Conservation (phyloP, 2,329 filamentous ascomycete genomes). For the Fusarium buharicum region DNA sequence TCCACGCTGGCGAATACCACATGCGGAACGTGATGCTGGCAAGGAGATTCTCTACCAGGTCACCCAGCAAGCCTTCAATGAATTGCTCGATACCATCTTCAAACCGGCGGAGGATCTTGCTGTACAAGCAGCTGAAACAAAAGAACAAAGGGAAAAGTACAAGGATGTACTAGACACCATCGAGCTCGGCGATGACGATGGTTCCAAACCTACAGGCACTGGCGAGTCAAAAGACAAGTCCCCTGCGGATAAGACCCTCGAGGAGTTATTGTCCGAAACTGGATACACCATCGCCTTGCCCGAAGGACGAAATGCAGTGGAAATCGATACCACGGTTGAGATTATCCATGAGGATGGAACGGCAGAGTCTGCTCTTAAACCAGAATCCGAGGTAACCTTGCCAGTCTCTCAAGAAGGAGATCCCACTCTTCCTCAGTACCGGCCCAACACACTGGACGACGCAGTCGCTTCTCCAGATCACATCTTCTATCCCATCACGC, state of each 20-base stretch:
- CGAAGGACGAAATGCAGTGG: constrained; percentile 48
- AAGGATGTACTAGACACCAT: constrained; percentile 60
- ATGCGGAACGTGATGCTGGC: constrained; percentile 83
- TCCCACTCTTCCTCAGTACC: constrained; percentile 75
- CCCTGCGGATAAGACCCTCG: constrained; percentile 43
- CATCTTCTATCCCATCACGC: constrained; percentile 42
- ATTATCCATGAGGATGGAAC: constrained; percentile 40
- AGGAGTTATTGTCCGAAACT: constrained; percentile 55
- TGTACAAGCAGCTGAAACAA: constrained; percentile 72
- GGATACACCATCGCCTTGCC: constrained; percentile 57
- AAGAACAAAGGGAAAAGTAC: constrained; percentile 67
- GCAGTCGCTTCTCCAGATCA: constrained; percentile 20
- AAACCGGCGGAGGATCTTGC: constrained; percentile 81
- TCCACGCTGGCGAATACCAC: constrained; percentile 81
- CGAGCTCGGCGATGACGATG: constrained; percentile 47
- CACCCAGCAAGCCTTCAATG: constrained; percentile 90
- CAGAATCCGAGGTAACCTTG: constrained; percentile 30
- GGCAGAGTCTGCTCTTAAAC: constrained; percentile 19
- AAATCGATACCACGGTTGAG: constrained; percentile 46
- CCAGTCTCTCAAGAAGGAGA: constrained; percentile 56
- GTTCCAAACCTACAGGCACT: constrained; percentile 17
- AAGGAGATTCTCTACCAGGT: constrained; percentile 92
- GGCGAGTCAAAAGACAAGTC: constrained; percentile 28
- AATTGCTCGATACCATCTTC: constrained; percentile 89
- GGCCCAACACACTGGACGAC: constrained; percentile 61